A percentile compares a stretch with the other conserved stretches of the same genome.
Evolutionary conservation across 208 protist species (phyloP).

Genomic region (Acanthamoeba castellanii): DNA sequence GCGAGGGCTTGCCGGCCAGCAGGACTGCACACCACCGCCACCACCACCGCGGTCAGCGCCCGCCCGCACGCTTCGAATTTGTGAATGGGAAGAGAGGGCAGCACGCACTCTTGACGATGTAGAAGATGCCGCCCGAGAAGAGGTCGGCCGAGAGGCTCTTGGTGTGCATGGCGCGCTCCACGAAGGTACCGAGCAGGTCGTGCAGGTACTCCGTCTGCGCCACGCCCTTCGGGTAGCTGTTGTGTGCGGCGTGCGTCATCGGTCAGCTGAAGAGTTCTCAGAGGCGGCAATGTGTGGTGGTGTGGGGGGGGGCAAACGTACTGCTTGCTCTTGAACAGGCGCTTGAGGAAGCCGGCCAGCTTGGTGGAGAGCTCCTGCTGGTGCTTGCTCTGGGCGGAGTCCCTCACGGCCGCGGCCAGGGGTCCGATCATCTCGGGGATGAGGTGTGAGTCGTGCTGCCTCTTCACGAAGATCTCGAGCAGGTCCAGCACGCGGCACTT

Average conservation of each 20-base stretch:
- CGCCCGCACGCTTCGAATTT: background rate
- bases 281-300: too few relatives aligned
- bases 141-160: slow-evolving; percentile 45
- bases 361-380: slow-evolving; percentile 43
- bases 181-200: slow-evolving; percentile 31
- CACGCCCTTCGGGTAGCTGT: slow-evolving; percentile 68
- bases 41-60: background rate
- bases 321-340: slow-evolving; percentile 40
- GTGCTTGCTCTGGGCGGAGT: background rate
- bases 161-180: slow-evolving; percentile 65
- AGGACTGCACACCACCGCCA: background rate
- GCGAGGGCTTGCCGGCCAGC: slow-evolving; percentile 19
- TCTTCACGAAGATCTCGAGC: slow-evolving; percentile 57
- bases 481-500: slow-evolving; percentile 74
- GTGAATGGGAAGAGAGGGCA: background rate
- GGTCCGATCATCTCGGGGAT: slow-evolving; percentile 61
- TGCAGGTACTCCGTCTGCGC: slow-evolving; percentile 57
- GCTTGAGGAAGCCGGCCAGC: slow-evolving; percentile 31
- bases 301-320: background rate
- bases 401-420: slow-evolving; percentile 1
- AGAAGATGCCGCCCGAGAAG: slow-evolving; percentile 70
- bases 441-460: slow-evolving; percentile 43
- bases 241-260: background rate
- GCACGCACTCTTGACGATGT: slow-evolving; percentile 58
- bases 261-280: background rate